phyloP scores from a whole-genome alignment of 495 filamentous ascomycete genomes.

The Echria macrotheca region DNA sequence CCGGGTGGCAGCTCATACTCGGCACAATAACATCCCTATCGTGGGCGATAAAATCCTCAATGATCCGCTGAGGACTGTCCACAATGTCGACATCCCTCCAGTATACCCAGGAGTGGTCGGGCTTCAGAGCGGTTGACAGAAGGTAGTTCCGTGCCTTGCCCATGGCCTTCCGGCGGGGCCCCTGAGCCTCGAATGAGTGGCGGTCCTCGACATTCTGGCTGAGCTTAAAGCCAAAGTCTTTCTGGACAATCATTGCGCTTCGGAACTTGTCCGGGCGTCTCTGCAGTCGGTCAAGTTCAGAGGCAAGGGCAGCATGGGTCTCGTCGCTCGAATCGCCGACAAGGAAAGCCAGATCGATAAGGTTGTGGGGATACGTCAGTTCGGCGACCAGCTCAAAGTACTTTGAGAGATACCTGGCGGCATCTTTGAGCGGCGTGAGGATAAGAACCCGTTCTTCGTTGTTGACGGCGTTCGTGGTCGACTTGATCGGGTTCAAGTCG shows the following conservation, averaged over 20 bases:
- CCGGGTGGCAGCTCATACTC: conserved; percentile 54
- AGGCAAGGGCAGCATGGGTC: conserved; percentile 71
- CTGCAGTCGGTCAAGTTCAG: conserved; percentile 85
- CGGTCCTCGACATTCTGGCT: conserved; percentile 73
- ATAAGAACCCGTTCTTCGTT: conserved; percentile 91
- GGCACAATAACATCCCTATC: conserved; percentile 90
- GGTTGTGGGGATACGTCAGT: conserved; percentile 87
- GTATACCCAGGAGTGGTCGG: conserved; percentile 97
- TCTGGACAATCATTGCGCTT: conserved; percentile 76
- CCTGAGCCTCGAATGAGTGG: conserved; percentile 84
- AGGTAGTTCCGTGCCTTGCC: conserved; percentile 89
- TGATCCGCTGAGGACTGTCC: conserved; percentile 78
- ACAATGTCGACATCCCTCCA: conserved; percentile 97
- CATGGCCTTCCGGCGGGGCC: conserved; percentile 84
- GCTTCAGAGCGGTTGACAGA: conserved; percentile 74
- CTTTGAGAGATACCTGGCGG: conserved; percentile 68
- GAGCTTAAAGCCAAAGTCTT: conserved; percentile 73
- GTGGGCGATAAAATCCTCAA: conserved; percentile 94
- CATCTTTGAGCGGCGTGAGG: conserved; percentile 90
- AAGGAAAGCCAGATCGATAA: conserved; percentile 93
- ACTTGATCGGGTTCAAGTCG: conserved; percentile 80
- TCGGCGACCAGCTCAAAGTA: conserved; percentile 92
- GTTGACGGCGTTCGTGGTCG: conserved; percentile 65
- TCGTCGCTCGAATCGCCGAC: conserved; percentile 89
- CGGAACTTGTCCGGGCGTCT: conserved; percentile 76